phyloP scores from a whole-genome alignment of 163 green algal genomes.

The Chlorella variabilis region DNA sequence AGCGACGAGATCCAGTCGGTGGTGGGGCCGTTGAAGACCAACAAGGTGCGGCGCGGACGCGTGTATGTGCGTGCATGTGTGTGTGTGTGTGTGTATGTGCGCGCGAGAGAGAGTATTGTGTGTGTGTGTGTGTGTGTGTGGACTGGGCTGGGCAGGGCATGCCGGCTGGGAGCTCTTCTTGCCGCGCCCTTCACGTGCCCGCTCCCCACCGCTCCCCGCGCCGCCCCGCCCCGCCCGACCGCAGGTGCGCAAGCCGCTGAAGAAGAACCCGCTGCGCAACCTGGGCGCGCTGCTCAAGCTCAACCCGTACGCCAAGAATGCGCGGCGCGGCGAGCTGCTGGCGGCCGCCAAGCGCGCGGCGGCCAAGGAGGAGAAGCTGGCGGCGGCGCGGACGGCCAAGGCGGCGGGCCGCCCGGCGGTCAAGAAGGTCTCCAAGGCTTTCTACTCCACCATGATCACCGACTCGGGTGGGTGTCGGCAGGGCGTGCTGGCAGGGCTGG shows the following conservation, averaged over 20 bases:
- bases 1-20: constrained; percentile 96
- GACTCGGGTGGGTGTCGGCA: constrained; percentile 54
- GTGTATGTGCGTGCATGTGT: too few species aligned
- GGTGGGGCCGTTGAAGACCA: constrained; percentile 61
- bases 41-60: constrained; percentile 53
- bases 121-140: too few species aligned
- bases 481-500: neutral
- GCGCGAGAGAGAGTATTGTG: too few species aligned
- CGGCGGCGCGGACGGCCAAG: constrained; percentile 48
- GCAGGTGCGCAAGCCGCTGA: constrained; percentile 73
- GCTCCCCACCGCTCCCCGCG: neutral
- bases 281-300: constrained; percentile 95
- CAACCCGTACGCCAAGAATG: constrained; percentile 84
- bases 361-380: constrained; percentile 60
- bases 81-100: too few species aligned
- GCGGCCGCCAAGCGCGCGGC: constrained; percentile 22
- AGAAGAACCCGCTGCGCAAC: constrained; percentile 99
- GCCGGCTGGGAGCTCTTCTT: too few species aligned
- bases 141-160: too few species aligned
- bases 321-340: constrained; percentile 63
- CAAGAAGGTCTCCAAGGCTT: constrained; percentile 72
- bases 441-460: constrained; percentile 73
- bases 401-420: constrained; percentile 60
- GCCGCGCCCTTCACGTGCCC: neutral
- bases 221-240: neutral